Conservation (phyloP, 352 stramenopile species). For the Thalassiosira exigua region DNA sequence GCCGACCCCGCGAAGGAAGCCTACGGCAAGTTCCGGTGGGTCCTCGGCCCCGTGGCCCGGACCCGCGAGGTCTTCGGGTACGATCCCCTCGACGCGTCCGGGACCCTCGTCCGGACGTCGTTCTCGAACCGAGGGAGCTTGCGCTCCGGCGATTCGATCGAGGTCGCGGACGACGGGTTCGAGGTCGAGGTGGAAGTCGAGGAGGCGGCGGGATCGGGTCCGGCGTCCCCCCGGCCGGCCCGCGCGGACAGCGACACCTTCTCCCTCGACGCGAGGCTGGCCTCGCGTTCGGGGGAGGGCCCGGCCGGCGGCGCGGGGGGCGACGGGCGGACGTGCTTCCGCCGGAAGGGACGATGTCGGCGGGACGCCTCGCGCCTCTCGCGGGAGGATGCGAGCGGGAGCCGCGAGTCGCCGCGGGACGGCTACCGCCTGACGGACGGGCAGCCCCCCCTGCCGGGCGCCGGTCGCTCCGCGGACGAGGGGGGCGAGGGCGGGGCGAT, state of each 20-base stretch:
- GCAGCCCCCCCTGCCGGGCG: slow-evolving; percentile 30
- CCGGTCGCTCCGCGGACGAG: neutral
- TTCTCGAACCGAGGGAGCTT: too few species aligned
- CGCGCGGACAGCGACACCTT: neutral
- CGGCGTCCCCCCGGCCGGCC: too few species aligned
- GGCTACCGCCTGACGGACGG: slow-evolving; percentile 21
- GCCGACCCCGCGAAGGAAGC: slow-evolving; percentile 46
- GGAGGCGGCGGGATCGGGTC: too few species aligned
- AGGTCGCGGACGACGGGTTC: neutral
- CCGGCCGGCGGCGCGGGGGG: neutral
- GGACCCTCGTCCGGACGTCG: neutral
- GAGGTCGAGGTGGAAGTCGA: slow-evolving; percentile 1
- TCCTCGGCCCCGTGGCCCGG: slow-evolving; percentile 12
- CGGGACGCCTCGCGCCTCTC: neutral
- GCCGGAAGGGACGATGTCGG: neutral
- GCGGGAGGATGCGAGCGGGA: neutral
- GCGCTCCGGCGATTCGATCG: neutral
- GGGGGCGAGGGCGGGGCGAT: slow-evolving; percentile 3
- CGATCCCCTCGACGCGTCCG: neutral
- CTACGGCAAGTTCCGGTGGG: slow-evolving; percentile 63
- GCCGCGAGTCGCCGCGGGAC: neutral
- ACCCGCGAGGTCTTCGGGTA: slow-evolving; percentile 47
- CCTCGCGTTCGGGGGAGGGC: neutral
- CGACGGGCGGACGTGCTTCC: slow-evolving; percentile 13
- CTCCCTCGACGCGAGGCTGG: neutral